Conservation (phyloP, 495 filamentous ascomycete genomes). For the Xylaria telfairii region DNA sequence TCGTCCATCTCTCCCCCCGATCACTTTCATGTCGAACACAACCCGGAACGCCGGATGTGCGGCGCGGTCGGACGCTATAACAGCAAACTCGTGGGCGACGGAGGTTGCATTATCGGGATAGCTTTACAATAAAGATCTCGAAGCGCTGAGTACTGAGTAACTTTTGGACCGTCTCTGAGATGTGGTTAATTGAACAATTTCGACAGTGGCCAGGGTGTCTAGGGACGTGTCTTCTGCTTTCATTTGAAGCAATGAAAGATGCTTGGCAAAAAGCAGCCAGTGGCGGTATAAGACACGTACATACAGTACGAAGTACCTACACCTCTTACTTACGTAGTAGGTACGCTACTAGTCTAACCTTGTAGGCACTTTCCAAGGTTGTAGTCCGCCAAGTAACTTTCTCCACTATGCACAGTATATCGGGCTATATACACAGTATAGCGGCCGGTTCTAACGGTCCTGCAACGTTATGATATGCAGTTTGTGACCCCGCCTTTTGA, state of each 20-base stretch:
- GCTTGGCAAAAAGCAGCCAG: conserved; percentile 10
- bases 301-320: background rate
- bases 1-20: conserved; percentile 56
- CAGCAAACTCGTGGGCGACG: background rate
- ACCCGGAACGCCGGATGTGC: conserved; percentile 10
- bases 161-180: background rate
- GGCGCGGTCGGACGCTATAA: conserved; percentile 17
- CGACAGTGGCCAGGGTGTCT: background rate
- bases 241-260: conserved; percentile 22
- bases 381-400: too few species aligned
- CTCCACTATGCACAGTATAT: background rate
- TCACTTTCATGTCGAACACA: conserved; percentile 24
- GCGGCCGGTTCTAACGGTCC: background rate
- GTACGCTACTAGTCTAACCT: too few species aligned
- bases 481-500: background rate
- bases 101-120: conserved; percentile 13
- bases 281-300: background rate
- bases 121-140: conserved; percentile 18
- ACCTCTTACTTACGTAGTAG: background rate
- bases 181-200: conserved; percentile 9
- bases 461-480: background rate
- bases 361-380: too few species aligned
- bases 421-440: background rate
- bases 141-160: background rate
- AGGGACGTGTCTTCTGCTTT: conserved; percentile 6